phyloP scores from a whole-genome alignment of 352 stramenopile genomes.

The Pythium utonaiense region DNA sequence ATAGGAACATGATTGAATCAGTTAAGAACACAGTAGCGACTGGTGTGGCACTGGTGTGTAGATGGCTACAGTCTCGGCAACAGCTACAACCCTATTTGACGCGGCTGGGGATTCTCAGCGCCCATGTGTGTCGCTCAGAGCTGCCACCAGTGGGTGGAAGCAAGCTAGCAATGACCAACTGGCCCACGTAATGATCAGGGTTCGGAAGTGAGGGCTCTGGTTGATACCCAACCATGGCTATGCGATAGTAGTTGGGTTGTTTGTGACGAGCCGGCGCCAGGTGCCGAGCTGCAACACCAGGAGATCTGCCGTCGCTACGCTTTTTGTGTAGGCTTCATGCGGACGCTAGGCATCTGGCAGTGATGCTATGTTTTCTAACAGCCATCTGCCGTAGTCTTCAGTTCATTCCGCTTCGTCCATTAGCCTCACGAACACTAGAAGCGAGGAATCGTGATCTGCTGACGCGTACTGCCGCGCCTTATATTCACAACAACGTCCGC shows the following conservation, averaged over 20 bases:
- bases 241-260: neutral
- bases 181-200: neutral
- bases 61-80: slow-evolving; percentile 1
- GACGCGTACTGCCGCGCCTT: neutral
- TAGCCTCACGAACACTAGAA: neutral
- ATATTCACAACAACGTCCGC: too few relatives aligned
- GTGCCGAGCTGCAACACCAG: neutral
- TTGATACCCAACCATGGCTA: neutral
- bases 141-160: too few relatives aligned
- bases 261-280: neutral
- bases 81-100: neutral
- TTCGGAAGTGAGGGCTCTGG: neutral
- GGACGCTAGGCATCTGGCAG: neutral
- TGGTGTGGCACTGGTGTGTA: neutral
- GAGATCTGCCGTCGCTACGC: neutral
- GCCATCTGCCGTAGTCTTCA: neutral
- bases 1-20: too few relatives aligned
- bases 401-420: neutral
- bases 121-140: neutral
- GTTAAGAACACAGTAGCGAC: neutral
- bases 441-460: neutral
- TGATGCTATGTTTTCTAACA: neutral
- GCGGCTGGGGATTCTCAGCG: neutral
- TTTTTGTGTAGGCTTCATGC: neutral
- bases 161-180: too few relatives aligned